phyloP scores from a whole-genome alignment of 495 filamentous ascomycete genomes.

The Neurospora sp. region DNA sequence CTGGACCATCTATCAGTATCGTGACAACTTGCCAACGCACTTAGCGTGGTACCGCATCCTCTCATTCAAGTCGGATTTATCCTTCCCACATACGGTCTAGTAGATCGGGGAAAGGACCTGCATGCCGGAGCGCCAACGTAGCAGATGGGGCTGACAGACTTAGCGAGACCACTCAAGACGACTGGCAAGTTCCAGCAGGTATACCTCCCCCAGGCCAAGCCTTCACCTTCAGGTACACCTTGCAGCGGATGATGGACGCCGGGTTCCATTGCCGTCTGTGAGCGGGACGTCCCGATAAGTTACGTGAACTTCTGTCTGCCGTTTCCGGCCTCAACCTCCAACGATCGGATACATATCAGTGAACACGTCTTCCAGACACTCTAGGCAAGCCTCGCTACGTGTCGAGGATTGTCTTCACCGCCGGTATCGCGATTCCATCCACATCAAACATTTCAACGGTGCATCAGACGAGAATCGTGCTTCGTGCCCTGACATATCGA shows the following conservation, averaged over 20 bases:
- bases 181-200: too few species aligned
- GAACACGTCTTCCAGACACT: neutral
- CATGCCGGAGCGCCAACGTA: too few species aligned
- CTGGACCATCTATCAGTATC: neutral
- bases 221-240: neutral
- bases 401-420: neutral
- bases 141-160: too few species aligned
- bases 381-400: neutral
- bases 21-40: neutral
- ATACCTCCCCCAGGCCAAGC: neutral
- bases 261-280: neutral
- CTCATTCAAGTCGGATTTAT: too few species aligned
- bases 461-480: neutral
- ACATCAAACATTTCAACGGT: neutral
- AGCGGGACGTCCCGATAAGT: neutral
- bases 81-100: too few species aligned
- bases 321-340: neutral
- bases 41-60: neutral
- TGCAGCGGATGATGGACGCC: neutral
- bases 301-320: neutral
- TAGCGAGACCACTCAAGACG: too few species aligned
- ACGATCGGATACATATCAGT: neutral
- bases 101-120: too few species aligned
- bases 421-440: neutral
- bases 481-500: neutral